These are phyloP conservation scores for Sphagnum magellanicum DNA, from an alignment of 228 moss, liverwort and hornwort genomes.

Conservation along the genomic window DNA sequence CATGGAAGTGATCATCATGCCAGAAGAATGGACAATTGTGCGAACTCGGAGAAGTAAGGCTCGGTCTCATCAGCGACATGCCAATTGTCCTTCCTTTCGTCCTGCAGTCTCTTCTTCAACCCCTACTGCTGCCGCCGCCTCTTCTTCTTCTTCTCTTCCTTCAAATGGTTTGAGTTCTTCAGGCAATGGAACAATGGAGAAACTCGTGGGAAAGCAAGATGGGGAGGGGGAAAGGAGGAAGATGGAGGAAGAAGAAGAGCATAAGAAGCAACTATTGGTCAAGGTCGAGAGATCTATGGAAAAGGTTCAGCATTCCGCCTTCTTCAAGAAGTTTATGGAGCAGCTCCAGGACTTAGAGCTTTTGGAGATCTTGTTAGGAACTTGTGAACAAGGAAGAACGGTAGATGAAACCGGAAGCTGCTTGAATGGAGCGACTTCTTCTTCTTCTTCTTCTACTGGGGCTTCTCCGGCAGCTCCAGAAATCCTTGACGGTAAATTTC, in stretches of 20 bases:
- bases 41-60: not conserved
- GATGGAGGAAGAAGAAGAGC: constrained; percentile 19
- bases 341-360: constrained; percentile 64
- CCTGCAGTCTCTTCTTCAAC: not conserved
- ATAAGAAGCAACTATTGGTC: constrained; percentile 29
- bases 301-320: constrained; percentile 56
- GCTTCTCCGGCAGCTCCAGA: too few relatives aligned
- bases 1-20: too few relatives aligned
- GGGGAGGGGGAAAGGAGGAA: not conserved
- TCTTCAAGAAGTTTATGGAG: constrained; percentile 49
- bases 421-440: too few relatives aligned
- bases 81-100: not conserved
- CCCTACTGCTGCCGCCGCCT: not conserved
- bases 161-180: not conserved
- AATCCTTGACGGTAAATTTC: too few relatives aligned
- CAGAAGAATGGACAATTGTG: constrained; percentile 2
- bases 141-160: not conserved
- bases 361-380: constrained; percentile 23
- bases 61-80: not conserved
- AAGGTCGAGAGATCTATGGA: constrained; percentile 45
- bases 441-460: too few relatives aligned
- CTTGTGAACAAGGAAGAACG: too few relatives aligned
- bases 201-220: not conserved
- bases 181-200: not conserved
- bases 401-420: too few relatives aligned